Evolutionary conservation across 257 asterid genomes (phyloP).

Genomic region (Perilla frutescens): DNA sequence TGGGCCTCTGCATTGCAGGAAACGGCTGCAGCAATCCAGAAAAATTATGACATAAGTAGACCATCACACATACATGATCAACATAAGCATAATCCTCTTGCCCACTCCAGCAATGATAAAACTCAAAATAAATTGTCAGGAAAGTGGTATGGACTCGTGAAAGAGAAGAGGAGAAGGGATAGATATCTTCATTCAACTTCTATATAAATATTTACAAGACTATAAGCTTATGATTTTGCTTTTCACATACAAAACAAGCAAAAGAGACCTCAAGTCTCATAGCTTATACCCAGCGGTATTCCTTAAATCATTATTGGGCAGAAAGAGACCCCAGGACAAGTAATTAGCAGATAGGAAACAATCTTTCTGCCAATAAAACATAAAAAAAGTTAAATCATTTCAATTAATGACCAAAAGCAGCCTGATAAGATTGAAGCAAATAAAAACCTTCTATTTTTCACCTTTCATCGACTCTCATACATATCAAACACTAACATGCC

Average conservation of each 20-base stretch:
- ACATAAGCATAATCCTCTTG: not conserved
- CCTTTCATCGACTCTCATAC: not conserved
- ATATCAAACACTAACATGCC: not conserved
- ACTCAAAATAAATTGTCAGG: not conserved
- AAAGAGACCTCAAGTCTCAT: not conserved
- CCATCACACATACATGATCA: conserved; percentile 10
- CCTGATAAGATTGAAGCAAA: not conserved
- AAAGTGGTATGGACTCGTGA: not conserved
- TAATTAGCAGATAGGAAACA: conserved; percentile 2
- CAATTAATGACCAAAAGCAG: conserved; percentile 8
- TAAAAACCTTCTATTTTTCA: not conserved
- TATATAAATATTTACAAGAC: not conserved
- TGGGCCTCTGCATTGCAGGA: conserved; percentile 64
- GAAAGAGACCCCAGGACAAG: conserved; percentile 4
- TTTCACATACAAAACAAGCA: not conserved
- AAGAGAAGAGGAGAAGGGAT: not conserved
- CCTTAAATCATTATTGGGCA: not conserved
- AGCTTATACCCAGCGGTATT: not conserved
- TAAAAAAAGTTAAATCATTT: not conserved
- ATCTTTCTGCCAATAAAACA: conserved; percentile 6
- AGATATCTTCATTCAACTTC: not conserved
- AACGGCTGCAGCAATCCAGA: conserved; percentile 49
- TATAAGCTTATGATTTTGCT: not conserved
- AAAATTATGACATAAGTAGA: conserved; percentile 32
- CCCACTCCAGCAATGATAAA: conserved; percentile 2